These are phyloP conservation scores for Penicillium nordicum DNA, from an alignment of 2,329 filamentous ascomycete species.

Conservation along the genomic window DNA sequence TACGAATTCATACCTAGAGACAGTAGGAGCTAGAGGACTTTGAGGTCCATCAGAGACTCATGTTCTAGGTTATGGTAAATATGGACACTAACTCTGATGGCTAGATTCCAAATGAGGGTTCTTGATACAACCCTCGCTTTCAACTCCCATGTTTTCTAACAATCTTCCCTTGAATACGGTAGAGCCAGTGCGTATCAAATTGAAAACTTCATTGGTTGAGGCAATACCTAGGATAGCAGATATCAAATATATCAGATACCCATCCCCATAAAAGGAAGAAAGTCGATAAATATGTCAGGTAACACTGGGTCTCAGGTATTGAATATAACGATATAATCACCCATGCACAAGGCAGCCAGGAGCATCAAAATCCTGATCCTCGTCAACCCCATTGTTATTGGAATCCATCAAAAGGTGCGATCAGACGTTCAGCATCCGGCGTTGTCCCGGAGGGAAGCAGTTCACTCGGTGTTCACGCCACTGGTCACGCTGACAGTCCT, in stretches of 20 bases:
- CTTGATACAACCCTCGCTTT: background rate
- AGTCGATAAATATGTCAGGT: background rate
- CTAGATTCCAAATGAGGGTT: no score
- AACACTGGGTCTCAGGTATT: background rate
- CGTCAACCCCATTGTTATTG: no score
- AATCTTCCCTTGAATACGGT: background rate
- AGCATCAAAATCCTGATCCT: no score
- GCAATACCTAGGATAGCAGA: background rate
- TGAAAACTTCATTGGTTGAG: background rate
- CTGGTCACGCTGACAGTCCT: background rate
- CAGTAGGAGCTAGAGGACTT: no score
- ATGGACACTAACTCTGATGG: no score
- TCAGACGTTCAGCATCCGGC: background rate
- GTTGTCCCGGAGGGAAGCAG: background rate
- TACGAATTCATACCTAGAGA: background rate
- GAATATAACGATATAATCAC: no score
- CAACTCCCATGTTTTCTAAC: background rate
- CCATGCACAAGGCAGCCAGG: fast-evolving
- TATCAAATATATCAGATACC: background rate
- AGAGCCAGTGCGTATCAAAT: background rate
- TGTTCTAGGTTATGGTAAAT: no score
- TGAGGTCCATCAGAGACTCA: no score
- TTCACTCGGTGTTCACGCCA: background rate
- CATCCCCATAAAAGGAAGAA: background rate
- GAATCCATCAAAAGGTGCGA: background rate